Evolutionary conservation across 208 protist species (phyloP).

Genomic region (Zelonia costaricensis): DNA sequence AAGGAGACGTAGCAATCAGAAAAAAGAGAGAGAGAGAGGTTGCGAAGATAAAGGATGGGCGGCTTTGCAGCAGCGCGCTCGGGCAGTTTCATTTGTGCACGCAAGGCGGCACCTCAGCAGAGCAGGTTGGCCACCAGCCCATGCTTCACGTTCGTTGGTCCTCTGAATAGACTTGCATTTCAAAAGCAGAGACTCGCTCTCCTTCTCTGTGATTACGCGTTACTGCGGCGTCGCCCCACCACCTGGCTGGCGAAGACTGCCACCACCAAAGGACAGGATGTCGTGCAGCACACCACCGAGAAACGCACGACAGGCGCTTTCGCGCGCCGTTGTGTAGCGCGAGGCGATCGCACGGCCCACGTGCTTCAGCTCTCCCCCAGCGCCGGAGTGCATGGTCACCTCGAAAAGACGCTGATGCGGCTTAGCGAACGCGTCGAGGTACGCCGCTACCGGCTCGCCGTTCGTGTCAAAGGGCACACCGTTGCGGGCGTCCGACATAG

Average conservation of each 20-base stretch:
- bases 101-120: no score
- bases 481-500: constrained; percentile 68
- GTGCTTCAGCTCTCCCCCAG: constrained; percentile 28
- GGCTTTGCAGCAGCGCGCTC: no score
- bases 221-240: background rate
- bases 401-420: constrained; percentile 75
- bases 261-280: constrained; percentile 13
- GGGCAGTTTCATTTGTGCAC: no score
- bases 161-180: no score
- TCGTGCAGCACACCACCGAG: constrained; percentile 65
- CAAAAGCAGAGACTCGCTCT: no score
- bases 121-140: no score
- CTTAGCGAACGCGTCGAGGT: constrained; percentile 50
- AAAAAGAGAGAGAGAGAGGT: background rate
- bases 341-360: constrained; percentile 59
- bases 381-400: constrained; percentile 58
- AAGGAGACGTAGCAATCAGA: background rate
- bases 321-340: constrained; percentile 69
- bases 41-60: background rate
- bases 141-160: no score
- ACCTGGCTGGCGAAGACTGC: background rate
- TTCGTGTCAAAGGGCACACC: constrained; percentile 74
- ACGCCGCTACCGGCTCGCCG: constrained; percentile 44
- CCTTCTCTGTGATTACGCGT: background rate
- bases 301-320: constrained; percentile 65